Evolutionary conservation across 2,329 filamentous ascomycete species (phyloP).

Genomic region (Intubia oerlemansii): DNA sequence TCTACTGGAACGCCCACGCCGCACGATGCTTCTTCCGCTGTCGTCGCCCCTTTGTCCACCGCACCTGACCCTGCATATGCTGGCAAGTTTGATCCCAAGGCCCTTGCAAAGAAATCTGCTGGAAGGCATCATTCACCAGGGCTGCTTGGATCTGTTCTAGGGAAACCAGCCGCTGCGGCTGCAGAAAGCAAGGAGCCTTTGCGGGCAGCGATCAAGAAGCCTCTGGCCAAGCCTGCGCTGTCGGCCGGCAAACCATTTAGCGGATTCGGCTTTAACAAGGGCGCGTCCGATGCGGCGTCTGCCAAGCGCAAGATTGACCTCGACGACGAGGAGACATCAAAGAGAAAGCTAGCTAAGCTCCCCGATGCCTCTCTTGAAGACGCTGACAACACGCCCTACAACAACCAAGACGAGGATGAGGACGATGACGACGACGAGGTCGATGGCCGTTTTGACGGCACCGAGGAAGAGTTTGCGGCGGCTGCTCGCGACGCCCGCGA

Average conservation of each 20-base stretch:
- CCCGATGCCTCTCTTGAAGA: slow-evolving; percentile 52
- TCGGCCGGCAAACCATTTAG: slow-evolving; percentile 41
- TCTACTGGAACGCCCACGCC: slow-evolving; percentile 10
- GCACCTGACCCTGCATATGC: slow-evolving; percentile 39
- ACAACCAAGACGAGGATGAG: slow-evolving; percentile 37
- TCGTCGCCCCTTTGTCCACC: no score
- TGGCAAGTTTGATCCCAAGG: slow-evolving; percentile 74
- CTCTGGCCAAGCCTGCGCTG: slow-evolving; percentile 1
- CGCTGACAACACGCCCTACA: slow-evolving; percentile 36
- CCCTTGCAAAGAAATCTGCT: slow-evolving; percentile 59
- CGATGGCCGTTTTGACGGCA: slow-evolving; percentile 55
- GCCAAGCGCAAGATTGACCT: slow-evolving; percentile 60
- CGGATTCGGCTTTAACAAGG: slow-evolving; percentile 50
- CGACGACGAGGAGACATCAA: slow-evolving; percentile 69
- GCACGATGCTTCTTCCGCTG: slow-evolving; percentile 24
- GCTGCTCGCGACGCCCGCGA: slow-evolving; percentile 72
- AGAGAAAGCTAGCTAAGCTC: slow-evolving; percentile 79
- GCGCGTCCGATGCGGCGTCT: slow-evolving; percentile 43
- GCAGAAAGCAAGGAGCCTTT: no score
- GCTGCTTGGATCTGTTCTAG: slow-evolving; percentile 25
- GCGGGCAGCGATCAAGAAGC: no score
- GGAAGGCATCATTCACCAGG: slow-evolving; percentile 33
- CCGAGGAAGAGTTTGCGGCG: slow-evolving; percentile 72
- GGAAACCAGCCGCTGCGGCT: slow-evolving; percentile 6
- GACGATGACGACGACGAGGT: slow-evolving; percentile 55